phyloP scores from a whole-genome alignment of 768 basidiomycete genomes.

The Holtermanniella nyarrowii region DNA sequence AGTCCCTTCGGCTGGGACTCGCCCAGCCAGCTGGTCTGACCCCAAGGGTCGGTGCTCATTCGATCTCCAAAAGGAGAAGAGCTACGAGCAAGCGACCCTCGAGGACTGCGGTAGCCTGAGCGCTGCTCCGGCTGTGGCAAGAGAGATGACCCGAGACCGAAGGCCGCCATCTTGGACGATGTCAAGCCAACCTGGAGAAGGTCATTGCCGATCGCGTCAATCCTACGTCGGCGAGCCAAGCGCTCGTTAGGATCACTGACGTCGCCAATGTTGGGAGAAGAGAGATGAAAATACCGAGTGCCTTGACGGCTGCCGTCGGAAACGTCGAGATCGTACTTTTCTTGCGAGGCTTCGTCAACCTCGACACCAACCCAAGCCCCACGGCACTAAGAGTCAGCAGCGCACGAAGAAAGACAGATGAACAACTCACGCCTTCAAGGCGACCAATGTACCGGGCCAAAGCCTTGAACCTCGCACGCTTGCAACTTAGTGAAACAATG shows the following conservation, averaged over 20 bases:
- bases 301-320: constrained; percentile 19
- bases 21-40: neutral
- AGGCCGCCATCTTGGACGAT: neutral
- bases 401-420: too few species aligned
- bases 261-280: neutral
- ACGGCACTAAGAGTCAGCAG: constrained; percentile 3
- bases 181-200: neutral
- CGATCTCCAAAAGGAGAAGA: constrained; percentile 8
- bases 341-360: constrained; percentile 12
- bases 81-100: constrained; percentile 6
- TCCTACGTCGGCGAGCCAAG: constrained; percentile 7
- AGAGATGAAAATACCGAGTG: constrained; percentile 24
- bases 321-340: constrained; percentile 14
- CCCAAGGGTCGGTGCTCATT: neutral
- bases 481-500: constrained; percentile 20
- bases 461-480: constrained; percentile 26
- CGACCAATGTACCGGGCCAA: constrained; percentile 30
- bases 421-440: constrained; percentile 18
- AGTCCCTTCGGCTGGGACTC: constrained; percentile 10
- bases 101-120: neutral
- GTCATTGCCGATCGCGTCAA: constrained; percentile 11
- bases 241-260: constrained; percentile 1
- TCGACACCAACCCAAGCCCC: constrained; percentile 39
- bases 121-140: constrained; percentile 1
- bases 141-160: neutral